phyloP scores from a whole-genome alignment of 2,329 filamentous ascomycete genomes.

The Hypoxylon sp. region DNA sequence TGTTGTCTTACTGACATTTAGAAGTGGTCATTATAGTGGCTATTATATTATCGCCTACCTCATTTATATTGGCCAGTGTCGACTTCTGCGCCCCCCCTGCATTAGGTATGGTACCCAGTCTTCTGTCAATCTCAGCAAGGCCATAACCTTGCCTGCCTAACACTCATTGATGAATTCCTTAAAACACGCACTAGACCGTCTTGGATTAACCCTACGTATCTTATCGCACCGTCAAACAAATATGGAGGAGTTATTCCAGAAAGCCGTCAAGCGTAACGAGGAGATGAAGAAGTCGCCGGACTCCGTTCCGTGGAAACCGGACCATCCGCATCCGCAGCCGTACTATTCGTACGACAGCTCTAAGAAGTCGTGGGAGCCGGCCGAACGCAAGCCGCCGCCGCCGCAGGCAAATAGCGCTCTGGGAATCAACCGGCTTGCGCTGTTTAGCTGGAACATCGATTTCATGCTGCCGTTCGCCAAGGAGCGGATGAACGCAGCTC shows the following conservation, averaged over 20 bases:
- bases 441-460: constrained; percentile 56
- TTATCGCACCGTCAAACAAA: background rate
- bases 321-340: constrained; percentile 50
- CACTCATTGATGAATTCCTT: background rate
- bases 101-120: background rate
- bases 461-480: constrained; percentile 52
- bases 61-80: too few relatives aligned
- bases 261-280: constrained; percentile 43
- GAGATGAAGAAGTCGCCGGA: constrained; percentile 28
- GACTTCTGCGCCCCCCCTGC: too few relatives aligned
- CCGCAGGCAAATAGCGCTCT: background rate
- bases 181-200: background rate
- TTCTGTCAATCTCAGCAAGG: background rate
- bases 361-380: constrained; percentile 43
- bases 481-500: constrained; percentile 49
- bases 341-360: constrained; percentile 46
- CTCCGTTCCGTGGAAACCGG: constrained; percentile 47
- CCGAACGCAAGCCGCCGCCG: constrained; percentile 4
- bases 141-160: background rate
- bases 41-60: background rate
- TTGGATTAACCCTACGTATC: background rate
- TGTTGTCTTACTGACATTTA: background rate
- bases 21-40: background rate
- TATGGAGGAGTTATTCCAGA: constrained; percentile 49
- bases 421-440: constrained; percentile 44